Evolutionary conservation across 345 rosid genomes (phyloP), one percentile per base, ranked within the genome.

Genomic region (Syzygium aqueum): DNA sequence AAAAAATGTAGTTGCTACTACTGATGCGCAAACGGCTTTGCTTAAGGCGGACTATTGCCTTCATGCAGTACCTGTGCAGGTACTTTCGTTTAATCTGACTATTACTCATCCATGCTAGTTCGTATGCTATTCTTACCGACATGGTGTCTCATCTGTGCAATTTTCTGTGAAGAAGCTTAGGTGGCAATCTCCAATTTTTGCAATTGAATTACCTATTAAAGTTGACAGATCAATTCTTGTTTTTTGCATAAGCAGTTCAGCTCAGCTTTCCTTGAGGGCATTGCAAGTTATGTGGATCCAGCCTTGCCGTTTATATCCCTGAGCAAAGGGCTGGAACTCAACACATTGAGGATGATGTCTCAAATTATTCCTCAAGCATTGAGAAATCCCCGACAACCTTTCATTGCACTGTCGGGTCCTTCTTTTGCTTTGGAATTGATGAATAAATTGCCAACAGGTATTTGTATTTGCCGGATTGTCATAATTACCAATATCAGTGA

Each of bases 31-130:
- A 92, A 61, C 91, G 57, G 99, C 99, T 85, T 89, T 97, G 91
- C 91, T 92, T 89, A 93, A 90, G 88, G 96, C 98, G 61, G 98
- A 96, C 90, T 97, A 94, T 78, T 97, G 98, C 89, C 95, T 96
- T 37, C 98, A 96, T 88, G 98, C 99, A 8, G 96, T 95, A 40
- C 99, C 99, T 46, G 99, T 97, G 54, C 99, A 95, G 99, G 98
- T 97, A 73, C 49, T 73, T 73, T 33, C 1, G 7, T 37, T 73
- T 73, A 73, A 37, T 73, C 82, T 73, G 82, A 73, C 49, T 19
- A 33, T 73, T 73, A 37, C 49, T 73, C 49, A 73, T 73, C 25
- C 49, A 73, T 73, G 82, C 46, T 73, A 73, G 27, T 73, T 73
- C 7, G 1, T 37, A 21, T 19, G 49, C 27, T 37, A 27, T 73